phyloP scores from a whole-genome alignment of 2,329 filamentous ascomycete species.

The Tricladium varicosporioides region DNA sequence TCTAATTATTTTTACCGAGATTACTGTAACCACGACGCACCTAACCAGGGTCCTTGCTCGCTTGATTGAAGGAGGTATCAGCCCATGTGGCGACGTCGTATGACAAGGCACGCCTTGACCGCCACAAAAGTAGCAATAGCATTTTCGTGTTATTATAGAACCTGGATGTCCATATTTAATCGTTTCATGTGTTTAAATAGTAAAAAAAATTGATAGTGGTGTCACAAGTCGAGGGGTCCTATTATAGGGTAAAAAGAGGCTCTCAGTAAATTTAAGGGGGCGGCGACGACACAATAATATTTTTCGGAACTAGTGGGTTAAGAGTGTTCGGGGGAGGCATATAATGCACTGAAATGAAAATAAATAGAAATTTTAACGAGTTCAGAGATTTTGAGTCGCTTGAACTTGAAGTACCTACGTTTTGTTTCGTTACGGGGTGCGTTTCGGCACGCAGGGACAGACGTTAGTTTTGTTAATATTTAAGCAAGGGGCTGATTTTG shows the following conservation, averaged over 20 bases:
- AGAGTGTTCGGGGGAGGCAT: slow-evolving; percentile 1
- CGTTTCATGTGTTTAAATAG: slow-evolving; percentile 5
- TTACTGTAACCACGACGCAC: slow-evolving; percentile 1
- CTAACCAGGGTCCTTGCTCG: slow-evolving; percentile 2
- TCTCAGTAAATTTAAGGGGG: slow-evolving; percentile 5
- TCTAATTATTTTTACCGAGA: neutral
- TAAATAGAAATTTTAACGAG: slow-evolving; percentile 4
- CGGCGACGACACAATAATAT: slow-evolving; percentile 14
- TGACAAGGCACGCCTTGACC: neutral
- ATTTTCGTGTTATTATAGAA: slow-evolving; percentile 2
- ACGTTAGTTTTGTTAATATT: too few species aligned
- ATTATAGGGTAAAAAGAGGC: slow-evolving; percentile 9
- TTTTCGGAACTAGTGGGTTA: slow-evolving; percentile 5
- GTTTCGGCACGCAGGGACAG: neutral
- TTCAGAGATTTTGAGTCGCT: neutral
- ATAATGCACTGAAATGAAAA: slow-evolving; percentile 6
- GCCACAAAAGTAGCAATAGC: neutral
- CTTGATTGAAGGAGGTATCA: slow-evolving; percentile 6
- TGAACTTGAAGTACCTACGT: slow-evolving; percentile 1
- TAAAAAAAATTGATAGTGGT: slow-evolving; percentile 2
- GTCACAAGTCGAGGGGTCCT: neutral
- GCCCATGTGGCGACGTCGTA: neutral
- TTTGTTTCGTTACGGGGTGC: neutral
- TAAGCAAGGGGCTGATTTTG: too few species aligned
- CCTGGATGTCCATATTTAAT: slow-evolving; percentile 2